Base-by-base conservation (phyloP, 225 moss, liverwort and hornwort genomes). In the Straminergon stramineum region DNA sequence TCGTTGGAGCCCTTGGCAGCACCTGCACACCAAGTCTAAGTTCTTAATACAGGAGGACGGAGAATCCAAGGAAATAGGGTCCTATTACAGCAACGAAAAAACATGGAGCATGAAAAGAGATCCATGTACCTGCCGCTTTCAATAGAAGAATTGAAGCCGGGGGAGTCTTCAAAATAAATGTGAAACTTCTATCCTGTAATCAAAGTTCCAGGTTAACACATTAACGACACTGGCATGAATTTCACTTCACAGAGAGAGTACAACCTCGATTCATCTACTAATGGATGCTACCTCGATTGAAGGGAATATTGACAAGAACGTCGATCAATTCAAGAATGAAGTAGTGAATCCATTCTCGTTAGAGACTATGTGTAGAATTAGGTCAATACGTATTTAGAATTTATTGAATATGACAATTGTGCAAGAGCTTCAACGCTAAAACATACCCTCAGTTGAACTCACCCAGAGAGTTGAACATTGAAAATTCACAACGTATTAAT, bases 81-180 rank as follows among this genome's bases (percentile, higher is more conserved):
- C 63, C 26, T 22, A 30, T 15, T 71, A 10, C 62, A 79, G 68
- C 60, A 26, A 70, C 66, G 68, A 30, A 26, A 4, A 45, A 19
- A 3, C 20, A 69, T 21, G 73, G 78, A 22, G 37, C 24, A 90
- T 39, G 30, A 64, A 65, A 86, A 19, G 43, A 53, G 22, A 57
- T 55, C 17, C 66, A 37, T 41, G 39, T 83, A 97, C 98, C 99
- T 88, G 94, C 93, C 84, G 99, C 99, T 91, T 99, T 99, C 53
- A 97, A 94, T 56, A 99, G 91, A 64, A 99, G 94, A 90, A 99
- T 84, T 57, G 99, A 99, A 75, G 99, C 99, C 27, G 99, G 99
- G 32, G 99, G 99, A 31, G 99, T 99, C 94, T 99, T 99, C 92
- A 99, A 93, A 60, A 99, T 85, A 82, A 99, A 98, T 52, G 99